Conservation (phyloP, 192 early-diverging fungal species). For the Podila verticillata region DNA sequence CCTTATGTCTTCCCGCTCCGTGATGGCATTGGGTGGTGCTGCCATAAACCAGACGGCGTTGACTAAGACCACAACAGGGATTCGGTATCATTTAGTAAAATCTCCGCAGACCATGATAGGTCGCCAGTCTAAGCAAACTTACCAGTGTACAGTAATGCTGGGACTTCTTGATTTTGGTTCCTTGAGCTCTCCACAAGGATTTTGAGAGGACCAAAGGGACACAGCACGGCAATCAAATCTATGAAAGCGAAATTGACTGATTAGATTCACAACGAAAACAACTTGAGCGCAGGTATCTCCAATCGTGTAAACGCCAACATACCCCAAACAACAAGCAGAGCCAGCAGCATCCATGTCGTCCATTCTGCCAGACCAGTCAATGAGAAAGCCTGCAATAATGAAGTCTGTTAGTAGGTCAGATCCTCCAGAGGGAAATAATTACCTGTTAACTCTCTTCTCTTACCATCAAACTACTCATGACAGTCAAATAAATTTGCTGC, state of each 20-base stretch:
- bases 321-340: conserved; percentile 85
- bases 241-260: neutral
- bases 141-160: conserved; percentile 75
- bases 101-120: too few species aligned
- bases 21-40: conserved; percentile 52
- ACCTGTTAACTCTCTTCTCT: neutral
- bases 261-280: neutral
- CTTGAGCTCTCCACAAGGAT: conserved; percentile 82
- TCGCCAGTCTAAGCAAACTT: neutral
- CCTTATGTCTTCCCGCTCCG: conserved; percentile 3
- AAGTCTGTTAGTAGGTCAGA: neutral
- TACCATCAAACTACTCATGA: conserved; percentile 86
- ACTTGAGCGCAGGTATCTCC: neutral
- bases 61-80: conserved; percentile 16
- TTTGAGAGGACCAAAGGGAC: conserved; percentile 87
- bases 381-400: conserved; percentile 67
- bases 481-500: conserved; percentile 80
- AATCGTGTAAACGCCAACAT: conserved; percentile 8
- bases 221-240: conserved; percentile 91
- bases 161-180: conserved; percentile 79
- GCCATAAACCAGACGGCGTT: conserved; percentile 85
- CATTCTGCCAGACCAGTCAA: conserved; percentile 73
- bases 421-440: neutral
- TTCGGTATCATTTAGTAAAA: neutral
- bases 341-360: conserved; percentile 87